Evolutionary conservation across 495 filamentous ascomycete species (phyloP).

Genomic region (Xylaria flabelliformis): DNA sequence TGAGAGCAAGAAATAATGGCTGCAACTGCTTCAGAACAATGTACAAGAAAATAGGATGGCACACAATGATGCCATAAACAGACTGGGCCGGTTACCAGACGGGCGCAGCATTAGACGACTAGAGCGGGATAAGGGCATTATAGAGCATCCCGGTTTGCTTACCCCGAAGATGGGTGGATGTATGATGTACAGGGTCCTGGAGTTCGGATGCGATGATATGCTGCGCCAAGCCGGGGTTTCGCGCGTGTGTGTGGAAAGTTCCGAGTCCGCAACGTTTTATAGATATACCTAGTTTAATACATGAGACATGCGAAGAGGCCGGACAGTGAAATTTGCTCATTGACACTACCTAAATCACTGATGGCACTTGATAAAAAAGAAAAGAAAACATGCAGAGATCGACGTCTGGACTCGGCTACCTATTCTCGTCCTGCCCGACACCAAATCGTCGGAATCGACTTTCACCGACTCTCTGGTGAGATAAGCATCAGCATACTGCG

Average conservation of each 20-base stretch:
- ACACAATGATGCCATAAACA: background rate
- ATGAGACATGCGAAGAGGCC: background rate
- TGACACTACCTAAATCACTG: background rate
- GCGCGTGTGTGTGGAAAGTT: background rate
- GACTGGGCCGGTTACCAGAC: background rate
- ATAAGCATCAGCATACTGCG: background rate
- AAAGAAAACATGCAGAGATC: background rate
- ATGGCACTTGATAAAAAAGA: background rate
- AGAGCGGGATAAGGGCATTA: conserved; percentile 9
- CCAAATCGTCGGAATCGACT: background rate
- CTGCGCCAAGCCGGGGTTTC: background rate
- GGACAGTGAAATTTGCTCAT: background rate
- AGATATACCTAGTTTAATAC: background rate
- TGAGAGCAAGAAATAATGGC: conserved; percentile 54
- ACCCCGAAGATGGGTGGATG: background rate
- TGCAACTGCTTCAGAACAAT: background rate
- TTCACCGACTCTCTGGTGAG: background rate
- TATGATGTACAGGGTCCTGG: conserved; percentile 1
- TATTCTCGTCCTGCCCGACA: background rate
- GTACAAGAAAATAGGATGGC: background rate
- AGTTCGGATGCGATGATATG: background rate
- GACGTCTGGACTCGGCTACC: background rate
- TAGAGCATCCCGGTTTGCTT: conserved; percentile 4
- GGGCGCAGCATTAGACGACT: background rate
- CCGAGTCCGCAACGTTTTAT: background rate